Base-by-base conservation (phyloP, 768 basidiomycete genomes). In the Dentipellis fragilis region DNA sequence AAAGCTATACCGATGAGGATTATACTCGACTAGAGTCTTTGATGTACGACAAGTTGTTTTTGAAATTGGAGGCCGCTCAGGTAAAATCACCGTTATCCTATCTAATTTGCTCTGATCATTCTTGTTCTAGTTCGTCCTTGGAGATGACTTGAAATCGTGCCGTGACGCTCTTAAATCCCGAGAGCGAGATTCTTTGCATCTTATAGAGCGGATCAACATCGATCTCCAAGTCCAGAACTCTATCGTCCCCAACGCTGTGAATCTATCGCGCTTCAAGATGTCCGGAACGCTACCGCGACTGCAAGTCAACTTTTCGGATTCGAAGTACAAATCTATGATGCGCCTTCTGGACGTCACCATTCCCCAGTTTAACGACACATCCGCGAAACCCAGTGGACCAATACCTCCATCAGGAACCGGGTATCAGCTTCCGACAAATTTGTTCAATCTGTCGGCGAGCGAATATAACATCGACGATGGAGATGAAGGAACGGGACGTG, bases 301-400 rank as follows among this genome's bases (percentile, higher is more conserved):
- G 10, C 87, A 89, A 64, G 77, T 96, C 67, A 98, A 99, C 68
- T 72, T 94, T 47, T 93, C 90, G 19, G 90, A 93, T 64, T 80
- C 81, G 8, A 95, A 94, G 68, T 95, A 95, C 71, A 87, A 94
- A 70, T 80, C 85, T 1, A 70, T 98, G 46, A 92, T 99, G 89
- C 83, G 90, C 9, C 75, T 98, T 55, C 80, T 98, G 62, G 94
- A 98, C 63, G 84, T 93, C 23, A 82, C 85, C 29, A 84, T 98
- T 39, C 96, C 96, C 12, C 80, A 85, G 56, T 86, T 97, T 62
- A 85, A 80, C 46, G 73, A 79, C 22, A 75, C 71, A 21, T 58
- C 63, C 34, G 57, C 58, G n/a, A 59, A 58, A 6, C 49, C 56
- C 0, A 35, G 51, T 12, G 17, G 49, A 47, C n/a, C 58, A 55